phyloP scores from a whole-genome alignment of 1,139 yeast genomes.

The Hemisphaericaspora subhashii region DNA sequence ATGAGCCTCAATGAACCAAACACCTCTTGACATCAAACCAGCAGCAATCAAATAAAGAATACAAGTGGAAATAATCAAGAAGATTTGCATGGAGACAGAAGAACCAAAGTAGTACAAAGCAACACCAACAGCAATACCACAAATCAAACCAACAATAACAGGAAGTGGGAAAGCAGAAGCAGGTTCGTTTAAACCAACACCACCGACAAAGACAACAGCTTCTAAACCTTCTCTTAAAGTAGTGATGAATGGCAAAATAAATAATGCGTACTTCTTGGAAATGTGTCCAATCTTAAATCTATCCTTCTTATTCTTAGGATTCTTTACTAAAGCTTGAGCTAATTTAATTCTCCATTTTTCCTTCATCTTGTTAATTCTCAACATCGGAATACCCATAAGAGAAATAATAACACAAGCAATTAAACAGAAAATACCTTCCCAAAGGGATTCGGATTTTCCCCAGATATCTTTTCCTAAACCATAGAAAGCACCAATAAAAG shows the following conservation, averaged over 20 bases:
- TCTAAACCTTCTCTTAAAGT: constrained; percentile 89
- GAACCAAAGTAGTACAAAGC: constrained; percentile 76
- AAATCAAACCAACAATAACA: constrained; percentile 70
- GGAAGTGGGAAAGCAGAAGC: constrained; percentile 84
- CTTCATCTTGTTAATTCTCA: constrained; percentile 85
- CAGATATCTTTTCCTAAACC: constrained; percentile 78
- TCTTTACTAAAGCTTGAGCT: constrained; percentile 66
- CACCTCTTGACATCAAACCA: constrained; percentile 85
- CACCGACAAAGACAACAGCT: constrained; percentile 89
- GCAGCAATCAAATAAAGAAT: constrained; percentile 83
- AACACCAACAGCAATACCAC: constrained; percentile 68
- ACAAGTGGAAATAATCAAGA: constrained; percentile 78
- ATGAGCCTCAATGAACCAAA: constrained; percentile 80
- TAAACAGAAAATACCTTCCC: constrained; percentile 88
- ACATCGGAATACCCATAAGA: constrained; percentile 88
- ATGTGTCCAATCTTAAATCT: constrained; percentile 37
- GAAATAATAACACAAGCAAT: constrained; percentile 84
- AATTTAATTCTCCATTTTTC: constrained; percentile 91
- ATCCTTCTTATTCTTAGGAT: constrained; percentile 26
- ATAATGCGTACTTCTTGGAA: constrained; percentile 71
- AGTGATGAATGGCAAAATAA: constrained; percentile 76
- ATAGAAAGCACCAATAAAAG: constrained; percentile 86
- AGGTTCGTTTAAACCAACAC: constrained; percentile 79
- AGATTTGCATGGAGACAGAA: constrained; percentile 72
- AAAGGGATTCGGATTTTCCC: constrained; percentile 83